These are phyloP conservation scores for Castanea crenata DNA, from an alignment of 306 rosid genomes.

Conservation along the genomic window DNA sequence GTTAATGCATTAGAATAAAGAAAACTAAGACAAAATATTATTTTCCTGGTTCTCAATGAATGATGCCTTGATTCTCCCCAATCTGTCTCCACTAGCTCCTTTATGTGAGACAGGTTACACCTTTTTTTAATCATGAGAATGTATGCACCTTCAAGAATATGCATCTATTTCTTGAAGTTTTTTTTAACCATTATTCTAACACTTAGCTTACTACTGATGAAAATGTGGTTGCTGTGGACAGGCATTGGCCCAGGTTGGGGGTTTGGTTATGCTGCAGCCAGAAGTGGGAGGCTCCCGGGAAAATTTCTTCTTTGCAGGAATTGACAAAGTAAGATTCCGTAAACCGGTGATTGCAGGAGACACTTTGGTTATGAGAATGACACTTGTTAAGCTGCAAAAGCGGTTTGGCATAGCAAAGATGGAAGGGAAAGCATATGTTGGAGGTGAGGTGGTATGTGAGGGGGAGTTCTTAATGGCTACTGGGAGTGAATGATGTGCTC, in stretches of 20 bases:
- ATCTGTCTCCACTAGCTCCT: background rate
- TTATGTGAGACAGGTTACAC: too few species aligned
- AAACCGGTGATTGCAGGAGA: slow-evolving; percentile 93
- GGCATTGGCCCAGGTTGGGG: slow-evolving; percentile 99
- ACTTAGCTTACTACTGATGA: background rate
- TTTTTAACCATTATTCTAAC: background rate
- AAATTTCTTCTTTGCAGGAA: slow-evolving; percentile 90
- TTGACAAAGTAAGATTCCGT: slow-evolving; percentile 87
- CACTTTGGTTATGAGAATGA: slow-evolving; percentile 94
- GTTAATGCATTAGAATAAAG: background rate
- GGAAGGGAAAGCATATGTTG: slow-evolving; percentile 96
- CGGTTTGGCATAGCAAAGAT: slow-evolving; percentile 91
- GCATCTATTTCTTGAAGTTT: background rate
- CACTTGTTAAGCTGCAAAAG: slow-evolving; percentile 75
- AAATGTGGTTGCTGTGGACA: slow-evolving; percentile 26
- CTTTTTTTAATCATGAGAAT: too few species aligned
- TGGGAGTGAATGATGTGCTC: slow-evolving; percentile 38
- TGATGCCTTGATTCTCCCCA: background rate
- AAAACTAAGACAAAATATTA: background rate
- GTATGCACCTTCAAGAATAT: background rate
- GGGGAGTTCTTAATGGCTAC: slow-evolving; percentile 87
- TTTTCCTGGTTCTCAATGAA: too few species aligned
- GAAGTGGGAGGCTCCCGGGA: slow-evolving; percentile 89
- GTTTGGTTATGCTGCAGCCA: slow-evolving; percentile 90
- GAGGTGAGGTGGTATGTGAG: slow-evolving; percentile 92